Conservation (phyloP, 768 basidiomycete species). For the Stropharia rugosoannulata region DNA sequence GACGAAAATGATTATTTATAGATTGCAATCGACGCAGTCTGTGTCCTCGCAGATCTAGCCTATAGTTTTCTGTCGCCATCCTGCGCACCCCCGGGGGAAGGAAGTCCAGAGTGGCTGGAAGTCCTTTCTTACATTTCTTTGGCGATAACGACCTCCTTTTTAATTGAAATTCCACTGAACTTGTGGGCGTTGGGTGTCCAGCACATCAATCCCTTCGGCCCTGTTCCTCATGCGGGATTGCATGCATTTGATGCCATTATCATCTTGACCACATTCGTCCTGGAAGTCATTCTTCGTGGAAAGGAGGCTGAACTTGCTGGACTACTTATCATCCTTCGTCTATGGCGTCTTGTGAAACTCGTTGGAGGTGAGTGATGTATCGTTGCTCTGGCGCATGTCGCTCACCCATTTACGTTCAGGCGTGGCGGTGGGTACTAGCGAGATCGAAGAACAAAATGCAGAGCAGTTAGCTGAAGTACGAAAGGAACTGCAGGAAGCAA, state of each 20-base stretch:
- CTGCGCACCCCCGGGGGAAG: constrained; percentile 44
- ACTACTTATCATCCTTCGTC: constrained; percentile 69
- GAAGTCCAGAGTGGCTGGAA: constrained; percentile 60
- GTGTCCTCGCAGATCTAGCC: constrained; percentile 71
- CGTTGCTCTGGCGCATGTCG: not conserved
- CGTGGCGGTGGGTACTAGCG: constrained; percentile 73
- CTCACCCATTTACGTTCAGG: constrained; percentile 36
- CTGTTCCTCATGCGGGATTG: constrained; percentile 52
- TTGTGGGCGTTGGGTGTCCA: constrained; percentile 64
- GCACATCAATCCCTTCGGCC: constrained; percentile 63
- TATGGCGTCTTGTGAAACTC: constrained; percentile 81
- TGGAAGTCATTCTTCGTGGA: constrained; percentile 70
- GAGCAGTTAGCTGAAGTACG: constrained; percentile 50
- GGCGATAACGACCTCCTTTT: constrained; percentile 67
- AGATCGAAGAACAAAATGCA: constrained; percentile 56
- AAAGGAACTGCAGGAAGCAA: constrained; percentile 44
- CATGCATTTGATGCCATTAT: constrained; percentile 75
- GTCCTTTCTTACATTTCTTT: constrained; percentile 63
- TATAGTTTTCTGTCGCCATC: constrained; percentile 61
- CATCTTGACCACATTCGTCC: constrained; percentile 69
- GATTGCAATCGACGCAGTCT: constrained; percentile 65
- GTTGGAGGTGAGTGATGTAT: constrained; percentile 40
- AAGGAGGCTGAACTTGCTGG: constrained; percentile 68
- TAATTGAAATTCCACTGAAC: constrained; percentile 73
- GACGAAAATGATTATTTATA: constrained; percentile 15